Evolutionary conservation across 345 rosid genomes (phyloP).

Genomic region (Moricandia moricandioides): DNA sequence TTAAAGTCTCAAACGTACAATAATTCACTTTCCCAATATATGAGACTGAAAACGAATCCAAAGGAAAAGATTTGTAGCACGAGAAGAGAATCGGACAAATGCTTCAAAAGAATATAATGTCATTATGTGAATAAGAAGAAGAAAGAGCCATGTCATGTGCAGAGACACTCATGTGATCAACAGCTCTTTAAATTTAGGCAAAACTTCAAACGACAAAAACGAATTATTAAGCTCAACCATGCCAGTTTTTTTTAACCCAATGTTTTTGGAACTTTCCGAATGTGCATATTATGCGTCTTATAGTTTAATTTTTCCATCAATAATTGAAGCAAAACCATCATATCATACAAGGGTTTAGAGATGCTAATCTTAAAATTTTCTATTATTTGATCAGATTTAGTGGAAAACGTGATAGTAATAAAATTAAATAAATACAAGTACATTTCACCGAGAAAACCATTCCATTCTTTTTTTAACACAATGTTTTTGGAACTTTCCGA

Average conservation of each 20-base stretch:
- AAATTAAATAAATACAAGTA: not conserved
- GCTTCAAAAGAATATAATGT: slow-evolving; percentile 18
- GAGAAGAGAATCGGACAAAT: slow-evolving; percentile 29
- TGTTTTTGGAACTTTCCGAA: slow-evolving; percentile 19
- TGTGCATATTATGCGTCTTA: slow-evolving; percentile 10
- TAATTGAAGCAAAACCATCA: slow-evolving; percentile 4
- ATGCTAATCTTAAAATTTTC: not conserved
- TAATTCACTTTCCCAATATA: slow-evolving; percentile 27
- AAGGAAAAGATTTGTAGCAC: slow-evolving; percentile 9
- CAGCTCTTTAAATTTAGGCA: slow-evolving; percentile 26
- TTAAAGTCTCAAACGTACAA: slow-evolving; percentile 31
- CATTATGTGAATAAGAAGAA: slow-evolving; percentile 18
- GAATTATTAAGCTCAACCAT: slow-evolving; percentile 22
- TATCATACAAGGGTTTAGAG: slow-evolving; percentile 2
- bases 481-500: slow-evolving; percentile 17
- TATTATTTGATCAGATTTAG: not conserved
- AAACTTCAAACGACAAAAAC: slow-evolving; percentile 21
- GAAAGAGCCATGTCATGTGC: slow-evolving; percentile 18
- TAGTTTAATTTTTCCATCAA: not conserved
- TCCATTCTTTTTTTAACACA: not conserved
- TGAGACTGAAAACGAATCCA: slow-evolving; percentile 25
- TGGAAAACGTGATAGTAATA: not conserved
- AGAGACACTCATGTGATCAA: slow-evolving; percentile 35
- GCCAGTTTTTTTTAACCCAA: not conserved
- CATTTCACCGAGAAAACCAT: slow-evolving; percentile 15